Evolutionary conservation across 768 basidiomycete genomes (phyloP).

Genomic region (Auricularia auricula-judae): DNA sequence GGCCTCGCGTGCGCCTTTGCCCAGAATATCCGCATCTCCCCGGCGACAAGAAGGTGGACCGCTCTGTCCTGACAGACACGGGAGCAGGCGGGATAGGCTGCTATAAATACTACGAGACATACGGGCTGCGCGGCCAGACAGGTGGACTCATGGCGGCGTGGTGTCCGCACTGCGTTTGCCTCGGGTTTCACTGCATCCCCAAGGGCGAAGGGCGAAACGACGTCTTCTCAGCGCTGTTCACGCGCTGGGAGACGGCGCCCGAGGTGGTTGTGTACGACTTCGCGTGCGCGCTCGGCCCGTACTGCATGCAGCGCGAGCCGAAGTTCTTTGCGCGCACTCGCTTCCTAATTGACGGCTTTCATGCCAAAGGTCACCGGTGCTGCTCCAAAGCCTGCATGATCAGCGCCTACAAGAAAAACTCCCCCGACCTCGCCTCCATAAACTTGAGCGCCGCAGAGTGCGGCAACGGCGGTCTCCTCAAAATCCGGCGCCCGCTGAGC

Average conservation of each 20-base stretch:
- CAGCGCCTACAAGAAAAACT: conserved; percentile 15
- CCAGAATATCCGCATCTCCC: background rate
- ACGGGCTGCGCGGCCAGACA: background rate
- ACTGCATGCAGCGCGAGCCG: conserved; percentile 20
- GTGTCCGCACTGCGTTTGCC: background rate
- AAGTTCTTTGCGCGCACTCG: conserved; percentile 23
- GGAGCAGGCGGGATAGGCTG: background rate
- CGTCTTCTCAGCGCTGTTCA: conserved; percentile 28
- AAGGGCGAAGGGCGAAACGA: conserved; percentile 26
- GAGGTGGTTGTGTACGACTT: conserved; percentile 22
- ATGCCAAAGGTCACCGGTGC: conserved; percentile 22
- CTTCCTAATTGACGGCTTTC: conserved; percentile 26
- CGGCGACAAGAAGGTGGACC: background rate
- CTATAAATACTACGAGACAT: background rate
- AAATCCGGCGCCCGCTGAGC: conserved; percentile 20
- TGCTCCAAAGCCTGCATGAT: conserved; percentile 22
- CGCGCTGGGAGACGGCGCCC: conserved; percentile 20
- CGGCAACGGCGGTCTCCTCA: conserved; percentile 19
- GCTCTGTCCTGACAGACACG: background rate
- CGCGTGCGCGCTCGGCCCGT: conserved; percentile 22
- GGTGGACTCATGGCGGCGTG: background rate
- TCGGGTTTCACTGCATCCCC: conserved; percentile 16
- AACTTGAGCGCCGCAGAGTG: conserved; percentile 28
- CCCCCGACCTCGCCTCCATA: conserved; percentile 16
- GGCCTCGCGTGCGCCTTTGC: background rate